These are phyloP conservation scores for Conoideocrella luteorostrata DNA, from an alignment of 2,329 filamentous ascomycete genomes.

Conservation along the genomic window DNA sequence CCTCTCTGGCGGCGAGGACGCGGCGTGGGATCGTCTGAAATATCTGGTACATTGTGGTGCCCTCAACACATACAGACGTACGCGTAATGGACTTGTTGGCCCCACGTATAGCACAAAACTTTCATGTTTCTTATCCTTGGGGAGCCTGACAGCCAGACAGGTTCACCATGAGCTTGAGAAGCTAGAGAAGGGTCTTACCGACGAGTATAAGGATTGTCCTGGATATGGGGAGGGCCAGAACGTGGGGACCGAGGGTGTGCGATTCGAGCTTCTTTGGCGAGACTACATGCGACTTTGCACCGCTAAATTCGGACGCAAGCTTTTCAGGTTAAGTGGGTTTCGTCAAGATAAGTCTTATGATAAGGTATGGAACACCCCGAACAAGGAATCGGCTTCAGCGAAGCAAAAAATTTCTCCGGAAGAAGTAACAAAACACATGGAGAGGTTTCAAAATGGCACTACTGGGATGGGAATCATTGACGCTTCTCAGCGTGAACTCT, in stretches of 20 bases:
- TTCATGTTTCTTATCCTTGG: constrained; percentile 65
- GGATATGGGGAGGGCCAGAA: constrained; percentile 68
- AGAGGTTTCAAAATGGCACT: constrained; percentile 57
- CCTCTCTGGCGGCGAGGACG: constrained; percentile 60
- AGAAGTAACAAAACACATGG: constrained; percentile 41
- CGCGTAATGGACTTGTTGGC: constrained; percentile 65
- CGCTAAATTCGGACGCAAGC: constrained; percentile 57
- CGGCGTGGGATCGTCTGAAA: constrained; percentile 50
- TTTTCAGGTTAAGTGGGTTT: constrained; percentile 63
- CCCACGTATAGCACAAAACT: constrained; percentile 69
- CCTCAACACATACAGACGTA: constrained; percentile 60
- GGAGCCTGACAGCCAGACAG: constrained; percentile 66
- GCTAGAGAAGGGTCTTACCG: constrained; percentile 59
- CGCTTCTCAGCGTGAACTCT: constrained; percentile 67
- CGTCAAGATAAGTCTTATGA: constrained; percentile 35
- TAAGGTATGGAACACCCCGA: constrained; percentile 43
- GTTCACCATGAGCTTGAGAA: constrained; percentile 60
- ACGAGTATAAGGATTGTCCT: constrained; percentile 29
- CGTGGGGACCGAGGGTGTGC: constrained; percentile 60
- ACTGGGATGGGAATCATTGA: constrained; percentile 75
- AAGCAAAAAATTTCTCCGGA: constrained; percentile 35
- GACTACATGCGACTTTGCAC: constrained; percentile 77
- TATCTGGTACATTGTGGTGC: constrained; percentile 55
- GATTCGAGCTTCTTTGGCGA: constrained; percentile 70
- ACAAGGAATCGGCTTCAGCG: constrained; percentile 19